Base-by-base conservation (phyloP, 2,329 filamentous ascomycete genomes). In the Didymella pomorum region DNA sequence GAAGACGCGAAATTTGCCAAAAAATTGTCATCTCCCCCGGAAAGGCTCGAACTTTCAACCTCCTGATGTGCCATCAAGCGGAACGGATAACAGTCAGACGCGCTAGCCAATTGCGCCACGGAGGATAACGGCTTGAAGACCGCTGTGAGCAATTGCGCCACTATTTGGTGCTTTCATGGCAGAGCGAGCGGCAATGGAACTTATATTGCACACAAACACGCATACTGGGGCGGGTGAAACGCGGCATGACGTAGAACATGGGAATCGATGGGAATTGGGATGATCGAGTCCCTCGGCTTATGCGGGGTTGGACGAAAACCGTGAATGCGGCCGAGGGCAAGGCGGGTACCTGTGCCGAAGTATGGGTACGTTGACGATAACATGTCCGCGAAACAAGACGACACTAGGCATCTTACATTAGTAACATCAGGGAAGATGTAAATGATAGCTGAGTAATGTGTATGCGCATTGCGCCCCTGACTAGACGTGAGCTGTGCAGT, bases 51-150 rank as follows among this genome's bases (percentile, higher is more conserved):
- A 60, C 58, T 60, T 60, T 56, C 58, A 60, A 56, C 58, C 58
- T 60, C 58, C 58, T 56, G 58, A 60, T 60, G 44, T 60, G 58
- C 58, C n/a, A 56, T 56, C 52, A 60, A 53, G 48, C 56, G 56
- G 42, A 52, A 52, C 37, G 52, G 58, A 58, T 83, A 83, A 83
- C 82, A 83, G 81, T 83, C 81, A 80, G 79, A 84, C 82, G 81
- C 81, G 81, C 81, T 83, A 83, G 80, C 81, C 82, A 83, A 74
- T 74, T 74, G 71, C 71, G 71, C 70, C 71, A 73, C 64, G 67
- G 69, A 70, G 68, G 69, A 60, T 58, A 7, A n/a, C n/a, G n/a
- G n/a, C n/a, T n/a, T n/a, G n/a, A n/a, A n/a, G n/a, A n/a, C n/a
- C n/a, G n/a, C n/a, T n/a, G n/a, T n/a, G n/a, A n/a, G n/a, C n/a